These are phyloP conservation scores for Clarireedia paspali DNA, from an alignment of 2,329 filamentous ascomycete genomes.

Conservation along the genomic window DNA sequence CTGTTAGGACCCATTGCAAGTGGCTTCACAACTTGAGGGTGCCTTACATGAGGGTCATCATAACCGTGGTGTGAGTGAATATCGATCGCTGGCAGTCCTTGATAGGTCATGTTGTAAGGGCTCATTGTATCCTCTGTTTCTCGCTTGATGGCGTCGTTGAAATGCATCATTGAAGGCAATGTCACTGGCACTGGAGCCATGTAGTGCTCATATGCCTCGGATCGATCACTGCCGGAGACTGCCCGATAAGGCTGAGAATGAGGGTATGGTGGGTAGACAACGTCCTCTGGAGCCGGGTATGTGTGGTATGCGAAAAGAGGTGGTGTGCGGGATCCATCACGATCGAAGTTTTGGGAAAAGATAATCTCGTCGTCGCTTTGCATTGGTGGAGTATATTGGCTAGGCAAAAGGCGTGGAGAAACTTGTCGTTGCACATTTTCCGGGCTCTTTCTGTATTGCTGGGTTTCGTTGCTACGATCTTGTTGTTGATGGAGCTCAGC, in stretches of 20 bases:
- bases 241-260: conserved; percentile 45
- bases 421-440: conserved; percentile 32
- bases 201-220: conserved; percentile 48
- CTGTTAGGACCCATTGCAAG: conserved; percentile 15
- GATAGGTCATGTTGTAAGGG: conserved; percentile 59
- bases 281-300: conserved; percentile 60
- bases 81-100: conserved; percentile 53
- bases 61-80: conserved; percentile 54
- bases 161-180: conserved; percentile 57
- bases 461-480: conserved; percentile 22
- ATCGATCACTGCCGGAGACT: conserved; percentile 35
- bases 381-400: conserved; percentile 56
- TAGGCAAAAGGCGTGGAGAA: conserved; percentile 35
- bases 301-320: conserved; percentile 60
- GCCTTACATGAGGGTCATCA: conserved; percentile 71
- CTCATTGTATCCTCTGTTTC: conserved; percentile 55
- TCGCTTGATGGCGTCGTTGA: conserved; percentile 59
- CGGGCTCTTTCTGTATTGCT: conserved; percentile 25
- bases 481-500: conserved; percentile 36
- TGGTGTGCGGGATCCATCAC: conserved; percentile 64
- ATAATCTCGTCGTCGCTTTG: conserved; percentile 56
- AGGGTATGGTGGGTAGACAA: conserved; percentile 52
- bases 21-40: conserved; percentile 24
- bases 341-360: conserved; percentile 58
- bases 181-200: conserved; percentile 48